Conservation (phyloP, 1,284 basidiomycete genomes). For the Boletus sp. region DNA sequence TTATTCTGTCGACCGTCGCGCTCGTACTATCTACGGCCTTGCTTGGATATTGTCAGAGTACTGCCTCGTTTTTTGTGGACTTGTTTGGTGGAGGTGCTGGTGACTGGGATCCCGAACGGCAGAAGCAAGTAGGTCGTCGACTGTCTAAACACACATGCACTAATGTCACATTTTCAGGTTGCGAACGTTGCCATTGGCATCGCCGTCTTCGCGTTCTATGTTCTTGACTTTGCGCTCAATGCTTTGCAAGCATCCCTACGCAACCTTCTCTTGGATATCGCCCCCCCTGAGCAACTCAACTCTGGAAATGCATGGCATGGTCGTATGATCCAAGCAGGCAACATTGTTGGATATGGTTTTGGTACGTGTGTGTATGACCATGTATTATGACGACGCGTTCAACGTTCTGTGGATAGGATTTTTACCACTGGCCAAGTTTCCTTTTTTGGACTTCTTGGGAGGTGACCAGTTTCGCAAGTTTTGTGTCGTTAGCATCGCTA, state of each 20-base stretch:
- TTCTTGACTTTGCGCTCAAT: conserved; percentile 94
- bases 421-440: conserved; percentile 74
- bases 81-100: conserved; percentile 73
- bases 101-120: conserved; percentile 84
- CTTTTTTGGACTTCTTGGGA: conserved; percentile 76
- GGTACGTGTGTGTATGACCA: conserved; percentile 43
- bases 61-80: conserved; percentile 77
- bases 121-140: conserved; percentile 46
- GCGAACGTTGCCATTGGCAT: conserved; percentile 73
- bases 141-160: neutral
- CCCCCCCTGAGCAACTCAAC: conserved; percentile 83
- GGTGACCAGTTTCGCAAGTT: conserved; percentile 96
- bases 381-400: neutral
- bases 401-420: conserved; percentile 53
- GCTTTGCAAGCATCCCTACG: conserved; percentile 89
- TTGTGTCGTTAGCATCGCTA: conserved; percentile 79
- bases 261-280: conserved; percentile 87
- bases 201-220: conserved; percentile 88
- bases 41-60: conserved; percentile 80
- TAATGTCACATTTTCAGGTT: conserved; percentile 43
- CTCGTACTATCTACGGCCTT: conserved; percentile 68
- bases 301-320: conserved; percentile 98
- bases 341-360: conserved; percentile 88
- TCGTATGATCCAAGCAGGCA: conserved; percentile 91
- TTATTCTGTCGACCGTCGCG: conserved; percentile 75